Evolutionary conservation across 164 flowering plant genomes (phyloP), one percentile per base, ranked within the genome.

Genomic region (Umbilicus rupestris): DNA sequence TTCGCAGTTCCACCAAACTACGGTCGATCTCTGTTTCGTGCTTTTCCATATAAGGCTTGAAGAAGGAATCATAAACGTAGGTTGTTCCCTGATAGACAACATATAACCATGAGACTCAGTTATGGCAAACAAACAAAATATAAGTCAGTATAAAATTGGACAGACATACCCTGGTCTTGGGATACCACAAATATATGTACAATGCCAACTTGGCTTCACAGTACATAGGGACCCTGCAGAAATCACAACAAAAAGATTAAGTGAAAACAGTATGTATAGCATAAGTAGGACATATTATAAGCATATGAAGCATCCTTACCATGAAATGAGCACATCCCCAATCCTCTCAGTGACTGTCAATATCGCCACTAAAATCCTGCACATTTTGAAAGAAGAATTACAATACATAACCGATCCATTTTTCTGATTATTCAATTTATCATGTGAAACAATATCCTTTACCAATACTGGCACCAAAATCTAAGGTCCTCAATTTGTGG

Each of bases 401-500:
- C 6, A 6, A 55, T 12, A 0, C 60, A 29, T 52, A 24, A 55
- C 31, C 17, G 17, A 26, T 12, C 5, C 22, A 3, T n/a, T n/a
- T n/a, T 47, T n/a, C 22, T 55, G 19, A 55, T 12, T 55, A 12
- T 11, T 14, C 15, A 10, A 10, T 2, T 3, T 28, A 7, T 5
- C 12, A 28, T 28, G 33, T 55, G 26, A 22, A 26, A 20, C 0
- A 17, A 19, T 68, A 14, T 42, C 66, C 20, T 52, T 39, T 79
- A 92, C 98, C 98, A 92, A 64, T 89, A 92, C 77, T 87, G 91
- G 66, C 98, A 92, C 98, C 98, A 92, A 73, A 87, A 87, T 16
- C 93, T 74, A 35, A 89, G 84, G 63, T 85, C 85, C 33, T 82
- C 81, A 8, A 79, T 87, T 41, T 82, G 80, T 3, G 82, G 80